Evolutionary conservation across 2,329 filamentous ascomycete species (phyloP).

Genomic region (Dactylella cylindrospora): DNA sequence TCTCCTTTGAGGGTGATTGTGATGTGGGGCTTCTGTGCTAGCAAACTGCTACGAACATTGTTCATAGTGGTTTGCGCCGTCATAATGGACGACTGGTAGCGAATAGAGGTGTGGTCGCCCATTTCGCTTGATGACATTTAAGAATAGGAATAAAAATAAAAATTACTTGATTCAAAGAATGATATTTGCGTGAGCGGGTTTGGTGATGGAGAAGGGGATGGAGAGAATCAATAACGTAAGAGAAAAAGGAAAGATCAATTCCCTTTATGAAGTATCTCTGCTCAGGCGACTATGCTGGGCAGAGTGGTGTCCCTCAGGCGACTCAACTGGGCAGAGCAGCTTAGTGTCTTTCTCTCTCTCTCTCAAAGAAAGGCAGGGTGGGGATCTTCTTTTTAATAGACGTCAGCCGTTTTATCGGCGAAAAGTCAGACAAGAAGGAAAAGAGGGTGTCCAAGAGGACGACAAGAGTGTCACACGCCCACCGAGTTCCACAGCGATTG

Average conservation of each 20-base stretch:
- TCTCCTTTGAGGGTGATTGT: slow-evolving; percentile 47
- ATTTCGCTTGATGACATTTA: slow-evolving; percentile 9
- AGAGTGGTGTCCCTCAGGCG: too few species aligned
- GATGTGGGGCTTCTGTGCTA: slow-evolving; percentile 39
- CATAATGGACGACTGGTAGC: slow-evolving; percentile 26
- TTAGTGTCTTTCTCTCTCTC: too few species aligned
- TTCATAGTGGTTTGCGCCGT: slow-evolving; percentile 25
- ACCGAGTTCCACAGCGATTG: slow-evolving; percentile 25
- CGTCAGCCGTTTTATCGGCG: slow-evolving; percentile 35
- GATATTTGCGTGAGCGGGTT: too few species aligned
- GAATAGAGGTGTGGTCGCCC: slow-evolving; percentile 35
- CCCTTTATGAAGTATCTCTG: too few species aligned
- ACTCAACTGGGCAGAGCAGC: too few species aligned
- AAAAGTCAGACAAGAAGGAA: not conserved
- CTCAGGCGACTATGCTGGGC: too few species aligned
- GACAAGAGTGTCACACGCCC: slow-evolving; percentile 32
- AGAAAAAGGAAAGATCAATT: slow-evolving; percentile 1
- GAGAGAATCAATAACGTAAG: not conserved
- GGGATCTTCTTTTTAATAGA: slow-evolving; percentile 19
- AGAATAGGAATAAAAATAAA: not conserved
- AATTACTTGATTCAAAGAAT: too few species aligned
- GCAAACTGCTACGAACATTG: slow-evolving; percentile 17
- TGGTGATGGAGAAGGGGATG: not conserved
- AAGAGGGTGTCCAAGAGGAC: too few species aligned
- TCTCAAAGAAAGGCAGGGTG: not conserved